Evolutionary conservation across 2,329 filamentous ascomycete genomes (phyloP), one percentile per base, ranked within the genome.

Genomic region (Monilinia polystroma): DNA sequence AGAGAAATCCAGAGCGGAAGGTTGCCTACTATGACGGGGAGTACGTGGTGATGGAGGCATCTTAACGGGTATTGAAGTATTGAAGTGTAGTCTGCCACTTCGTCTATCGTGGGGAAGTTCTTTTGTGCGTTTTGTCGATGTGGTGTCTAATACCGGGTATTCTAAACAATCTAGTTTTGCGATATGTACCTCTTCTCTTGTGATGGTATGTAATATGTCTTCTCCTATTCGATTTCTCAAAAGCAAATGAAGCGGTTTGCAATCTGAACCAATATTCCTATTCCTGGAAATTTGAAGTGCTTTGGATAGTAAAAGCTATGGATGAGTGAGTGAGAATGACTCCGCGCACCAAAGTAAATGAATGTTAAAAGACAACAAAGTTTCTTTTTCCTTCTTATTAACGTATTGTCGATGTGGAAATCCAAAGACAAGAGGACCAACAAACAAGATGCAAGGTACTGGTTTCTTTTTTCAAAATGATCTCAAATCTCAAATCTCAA

Each of bases 1-100:
- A 23, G 74, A 72, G 63, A 79, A 80, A 69, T 87, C 84, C 23
- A 23, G 72, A 84, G 79, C 78, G 41, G 86, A 88, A 55, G 84
- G 81, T 64, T 85, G 81, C 71, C 85, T 82, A 70, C 85, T 88
- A 73, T 88, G 86, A 71, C 79, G 80, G 66, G 86, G 85, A 47
- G 85, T 87, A 59, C 80, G 80, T 60, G 85, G 84, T 66, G 79
- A 77, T 64, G 79, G 74, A 60, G 80, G 75, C 80, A 83, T 84
- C 52, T 60, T 74, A 76, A 71, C 43, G 55, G 57, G 29, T 64
- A 64, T 60, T 29, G 64, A 65, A 35, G 64, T 68, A 66, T 60
- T 29, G 64, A 65, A 35, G 64, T 68, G 52, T 64, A 38, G 66
- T 57, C 67, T 65, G 59, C 68, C 52, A 45, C 26, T 51, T n/a